Conservation (phyloP, 768 basidiomycete genomes). For the Chiua virens region DNA sequence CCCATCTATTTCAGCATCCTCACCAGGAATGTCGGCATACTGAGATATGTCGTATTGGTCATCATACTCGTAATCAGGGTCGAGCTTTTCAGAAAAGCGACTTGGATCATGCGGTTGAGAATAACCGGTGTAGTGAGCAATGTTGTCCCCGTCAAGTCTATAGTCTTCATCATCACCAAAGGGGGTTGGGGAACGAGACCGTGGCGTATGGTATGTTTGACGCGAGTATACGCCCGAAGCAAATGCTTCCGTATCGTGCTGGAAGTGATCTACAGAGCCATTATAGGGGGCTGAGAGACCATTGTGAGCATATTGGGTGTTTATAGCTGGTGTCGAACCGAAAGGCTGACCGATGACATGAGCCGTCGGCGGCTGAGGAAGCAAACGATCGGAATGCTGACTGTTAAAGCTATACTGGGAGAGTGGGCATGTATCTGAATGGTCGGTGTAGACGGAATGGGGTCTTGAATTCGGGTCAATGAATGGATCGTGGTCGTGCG, state of each 20-base stretch:
- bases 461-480: constrained; percentile 28
- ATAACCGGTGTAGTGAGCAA: constrained; percentile 54
- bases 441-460: constrained; percentile 23
- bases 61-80: constrained; percentile 7
- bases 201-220: constrained; percentile 47
- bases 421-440: constrained; percentile 27
- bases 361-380: constrained; percentile 24
- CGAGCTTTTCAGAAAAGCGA: constrained; percentile 27
- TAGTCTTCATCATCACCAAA: constrained; percentile 74
- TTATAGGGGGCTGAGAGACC: constrained; percentile 37
- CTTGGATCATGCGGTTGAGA: constrained; percentile 17
- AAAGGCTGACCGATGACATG: constrained; percentile 28
- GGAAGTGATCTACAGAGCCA: constrained; percentile 53
- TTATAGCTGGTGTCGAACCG: constrained; percentile 10
- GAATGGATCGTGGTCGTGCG: constrained; percentile 33
- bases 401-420: constrained; percentile 41
- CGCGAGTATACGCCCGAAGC: constrained; percentile 60
- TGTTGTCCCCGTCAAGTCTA: constrained; percentile 53
- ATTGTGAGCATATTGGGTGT: constrained; percentile 10
- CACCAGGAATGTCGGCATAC: constrained; percentile 25
- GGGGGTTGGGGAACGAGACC: constrained; percentile 78
- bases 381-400: constrained; percentile 32
- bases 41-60: constrained; percentile 34
- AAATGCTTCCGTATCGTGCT: constrained; percentile 66
- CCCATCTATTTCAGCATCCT: constrained; percentile 18